Conservation (phyloP, 2,329 filamentous ascomycete species). For the Fusarium guadeloupense region DNA sequence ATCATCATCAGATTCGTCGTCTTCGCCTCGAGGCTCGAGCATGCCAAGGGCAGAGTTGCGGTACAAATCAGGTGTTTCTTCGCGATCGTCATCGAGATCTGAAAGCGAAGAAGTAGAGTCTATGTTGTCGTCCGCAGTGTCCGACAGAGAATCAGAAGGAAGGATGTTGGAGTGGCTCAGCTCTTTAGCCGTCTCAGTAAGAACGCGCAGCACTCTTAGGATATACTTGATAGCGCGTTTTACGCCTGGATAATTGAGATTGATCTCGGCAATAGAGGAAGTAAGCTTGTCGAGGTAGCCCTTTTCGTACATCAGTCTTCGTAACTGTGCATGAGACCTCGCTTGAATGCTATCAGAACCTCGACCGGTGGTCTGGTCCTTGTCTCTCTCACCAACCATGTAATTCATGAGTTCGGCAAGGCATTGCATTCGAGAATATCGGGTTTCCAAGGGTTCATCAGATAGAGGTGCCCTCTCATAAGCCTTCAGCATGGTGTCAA, state of each 20-base stretch:
- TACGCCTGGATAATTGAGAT: slow-evolving; percentile 91
- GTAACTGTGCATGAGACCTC: slow-evolving; percentile 81
- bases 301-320: slow-evolving; percentile 98
- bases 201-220: slow-evolving; percentile 83
- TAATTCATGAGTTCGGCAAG: slow-evolving; percentile 92
- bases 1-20: slow-evolving; percentile 81
- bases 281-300: slow-evolving; percentile 91
- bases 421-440: slow-evolving; percentile 87
- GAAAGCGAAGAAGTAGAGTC: slow-evolving; percentile 88
- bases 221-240: slow-evolving; percentile 98
- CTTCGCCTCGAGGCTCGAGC: slow-evolving; percentile 84
- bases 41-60: slow-evolving; percentile 95
- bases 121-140: slow-evolving; percentile 83
- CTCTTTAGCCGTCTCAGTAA: slow-evolving; percentile 87
- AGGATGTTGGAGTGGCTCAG: slow-evolving; percentile 85
- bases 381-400: slow-evolving; percentile 85
- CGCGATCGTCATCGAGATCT: slow-evolving; percentile 83
- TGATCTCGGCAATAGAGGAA: slow-evolving; percentile 91
- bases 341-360: slow-evolving; percentile 51
- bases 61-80: slow-evolving; percentile 97
- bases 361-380: slow-evolving; percentile 59
- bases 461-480: slow-evolving; percentile 88
- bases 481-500: slow-evolving; percentile 90
- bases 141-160: slow-evolving; percentile 70
- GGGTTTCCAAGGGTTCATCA: slow-evolving; percentile 80